Evolutionary conservation across 2,329 filamentous ascomycete genomes (phyloP), one percentile per base, ranked within the genome.

Genomic region (Aspergillus quadricinctus): DNA sequence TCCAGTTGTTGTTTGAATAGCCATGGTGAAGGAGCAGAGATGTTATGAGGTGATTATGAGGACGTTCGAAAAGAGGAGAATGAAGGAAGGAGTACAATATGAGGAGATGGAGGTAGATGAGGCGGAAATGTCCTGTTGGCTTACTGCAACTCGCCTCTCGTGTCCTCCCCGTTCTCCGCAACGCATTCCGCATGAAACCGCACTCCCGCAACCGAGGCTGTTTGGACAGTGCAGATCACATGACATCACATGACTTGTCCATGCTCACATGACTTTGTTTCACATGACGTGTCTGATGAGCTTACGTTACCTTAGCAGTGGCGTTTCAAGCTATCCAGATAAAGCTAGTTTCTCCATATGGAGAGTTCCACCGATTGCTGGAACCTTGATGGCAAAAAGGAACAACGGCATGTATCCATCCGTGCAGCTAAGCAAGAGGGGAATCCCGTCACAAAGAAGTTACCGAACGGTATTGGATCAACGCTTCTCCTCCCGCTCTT

Each of bases 181-280:
- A 53, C 48, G 49, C 40, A 59, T 53, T 60, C 66, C 66, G 62
- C 61, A 57, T 59, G 59, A 57, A 61, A 52, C 65, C 66, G 66
- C 68, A 58, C 52, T 49, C 61, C 64, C 60, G 61, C 61, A 54
- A 57, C 69, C 69, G 69, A 71, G 69, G 69, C 58, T 64, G 57
- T 58, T 53, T 43, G 40, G n/a, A 19, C 40, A 43, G 1, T 21
- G 4, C n/a, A n/a, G n/a, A n/a, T 50, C 37, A 56, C 51, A 35
- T 25, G 23, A 29, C 3, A 40, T 55, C 57, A 61, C 53, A 57
- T 58, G 53, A 55, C 53, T 59, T 64, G 60, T 61, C 57, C 55
- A 49, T 52, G 10, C 4, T 43, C 40, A 19, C 21, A 11, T 43
- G 40, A 23, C 19, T 1, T 3, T 2, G 1, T 17, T 6, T 23